These are phyloP conservation scores for Prunus mume DNA, from an alignment of 306 rosid species.

Conservation along the genomic window DNA sequence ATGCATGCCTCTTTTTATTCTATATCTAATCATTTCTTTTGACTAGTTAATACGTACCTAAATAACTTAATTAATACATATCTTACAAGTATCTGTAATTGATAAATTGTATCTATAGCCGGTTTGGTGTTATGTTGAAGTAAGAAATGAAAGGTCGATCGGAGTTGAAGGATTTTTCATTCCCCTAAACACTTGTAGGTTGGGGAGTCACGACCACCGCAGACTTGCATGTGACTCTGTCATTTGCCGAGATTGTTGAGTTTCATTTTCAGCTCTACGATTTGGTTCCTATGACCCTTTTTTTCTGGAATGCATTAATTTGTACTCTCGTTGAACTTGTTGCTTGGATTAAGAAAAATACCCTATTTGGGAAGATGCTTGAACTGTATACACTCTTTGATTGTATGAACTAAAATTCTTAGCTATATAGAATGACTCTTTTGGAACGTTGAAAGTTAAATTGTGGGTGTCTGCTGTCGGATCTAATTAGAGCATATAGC, in stretches of 20 bases:
- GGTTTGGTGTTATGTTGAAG: too few relatives aligned
- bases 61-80: too few relatives aligned
- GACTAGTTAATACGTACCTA: neutral
- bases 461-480: neutral
- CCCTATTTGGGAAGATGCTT: neutral
- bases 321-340: neutral
- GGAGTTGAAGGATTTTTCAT: too few relatives aligned
- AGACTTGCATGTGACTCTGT: too few relatives aligned
- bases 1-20: neutral
- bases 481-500: neutral
- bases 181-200: too few relatives aligned
- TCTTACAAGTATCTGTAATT: neutral
- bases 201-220: too few relatives aligned
- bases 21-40: neutral
- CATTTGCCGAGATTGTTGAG: too few relatives aligned
- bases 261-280: too few relatives aligned
- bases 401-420: neutral
- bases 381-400: neutral
- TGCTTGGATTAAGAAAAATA: neutral
- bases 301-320: neutral
- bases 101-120: too few relatives aligned
- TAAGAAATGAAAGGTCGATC: too few relatives aligned
- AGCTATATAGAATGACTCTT: neutral
- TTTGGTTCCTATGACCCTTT: too few relatives aligned
- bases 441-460: neutral